phyloP scores from a whole-genome alignment of 2,329 filamentous ascomycete genomes.

The Periconia digitata region DNA sequence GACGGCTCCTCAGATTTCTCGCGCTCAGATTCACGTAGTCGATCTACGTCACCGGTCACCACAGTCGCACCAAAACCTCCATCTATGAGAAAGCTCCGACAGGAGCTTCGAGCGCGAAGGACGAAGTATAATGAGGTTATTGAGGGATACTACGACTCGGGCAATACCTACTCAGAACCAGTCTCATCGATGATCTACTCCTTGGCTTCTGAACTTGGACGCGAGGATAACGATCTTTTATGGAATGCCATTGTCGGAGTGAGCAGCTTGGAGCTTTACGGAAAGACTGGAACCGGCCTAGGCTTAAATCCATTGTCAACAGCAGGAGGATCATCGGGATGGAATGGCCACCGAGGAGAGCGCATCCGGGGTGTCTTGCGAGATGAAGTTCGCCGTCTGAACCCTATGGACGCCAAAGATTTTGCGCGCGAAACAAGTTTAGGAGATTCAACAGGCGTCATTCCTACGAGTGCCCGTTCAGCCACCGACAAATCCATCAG shows the following conservation, averaged over 20 bases:
- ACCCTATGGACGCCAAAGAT: constrained; percentile 69
- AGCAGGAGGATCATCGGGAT: constrained; percentile 63
- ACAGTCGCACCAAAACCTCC: constrained; percentile 57
- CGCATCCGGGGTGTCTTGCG: constrained; percentile 82
- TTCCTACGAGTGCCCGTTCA: constrained; percentile 83
- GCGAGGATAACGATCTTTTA: constrained; percentile 93
- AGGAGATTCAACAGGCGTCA: constrained; percentile 74
- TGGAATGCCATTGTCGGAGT: constrained; percentile 96
- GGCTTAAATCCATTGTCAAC: constrained; percentile 61
- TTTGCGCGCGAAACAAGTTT: constrained; percentile 61
- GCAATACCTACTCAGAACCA: constrained; percentile 90
- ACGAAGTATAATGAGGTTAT: constrained; percentile 76
- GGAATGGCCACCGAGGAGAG: constrained; percentile 80
- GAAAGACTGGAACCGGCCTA: constrained; percentile 78
- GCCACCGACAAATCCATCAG: constrained; percentile 91
- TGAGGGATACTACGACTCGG: constrained; percentile 80
- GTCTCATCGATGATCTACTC: constrained; percentile 95
- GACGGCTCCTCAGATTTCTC: constrained; percentile 44
- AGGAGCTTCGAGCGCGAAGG: constrained; percentile 72
- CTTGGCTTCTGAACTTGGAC: constrained; percentile 88
- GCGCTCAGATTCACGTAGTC: constrained; percentile 42
- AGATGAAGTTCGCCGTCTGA: constrained; percentile 91
- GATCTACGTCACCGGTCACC: constrained; percentile 38
- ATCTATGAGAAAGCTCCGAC: constrained; percentile 71
- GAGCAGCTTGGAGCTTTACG: constrained; percentile 90